Conservation (phyloP, 208 protist genomes). For the Spongospora subterranea region DNA sequence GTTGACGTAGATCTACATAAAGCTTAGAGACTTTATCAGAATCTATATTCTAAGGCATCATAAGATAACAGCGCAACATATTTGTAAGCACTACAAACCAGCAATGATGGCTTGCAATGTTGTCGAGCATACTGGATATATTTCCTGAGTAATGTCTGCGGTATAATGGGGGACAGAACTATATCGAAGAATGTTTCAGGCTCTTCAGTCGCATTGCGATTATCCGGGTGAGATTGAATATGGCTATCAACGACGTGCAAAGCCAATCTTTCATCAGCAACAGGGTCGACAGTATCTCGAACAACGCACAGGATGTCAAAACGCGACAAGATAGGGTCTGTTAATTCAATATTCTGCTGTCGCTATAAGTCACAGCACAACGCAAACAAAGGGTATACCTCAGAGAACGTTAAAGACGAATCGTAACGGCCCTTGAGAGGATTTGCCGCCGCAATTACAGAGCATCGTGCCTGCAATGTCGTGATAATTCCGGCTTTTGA, state of each 20-base stretch:
- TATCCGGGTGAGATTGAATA: conserved; percentile 75
- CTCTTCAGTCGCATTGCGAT: neutral
- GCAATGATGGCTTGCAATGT: conserved; percentile 26
- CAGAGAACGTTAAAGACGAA: conserved; percentile 73
- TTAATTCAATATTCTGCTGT: conserved; percentile 94
- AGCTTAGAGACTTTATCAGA: conserved; percentile 58
- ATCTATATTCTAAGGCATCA: conserved; percentile 54
- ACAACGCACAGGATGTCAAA: conserved; percentile 92
- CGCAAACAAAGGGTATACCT: neutral
- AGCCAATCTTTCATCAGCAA: conserved; percentile 88
- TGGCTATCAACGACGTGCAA: conserved; percentile 94
- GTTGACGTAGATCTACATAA: conserved; percentile 87
- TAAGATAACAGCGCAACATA: neutral
- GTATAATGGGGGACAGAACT: conserved; percentile 68
- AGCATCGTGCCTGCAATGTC: conserved; percentile 88
- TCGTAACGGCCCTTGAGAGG: conserved; percentile 96
- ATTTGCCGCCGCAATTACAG: conserved; percentile 98
- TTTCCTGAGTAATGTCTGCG: conserved; percentile 93
- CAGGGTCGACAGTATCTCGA: conserved; percentile 82
- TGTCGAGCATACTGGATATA: conserved; percentile 94
- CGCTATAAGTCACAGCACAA: neutral
- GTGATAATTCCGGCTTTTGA: conserved; percentile 99
- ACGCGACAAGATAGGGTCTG: conserved; percentile 98
- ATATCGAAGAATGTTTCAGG: neutral
- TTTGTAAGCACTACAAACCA: neutral